Base-by-base conservation (phyloP, 1,139 yeast species). In the Hemisphaericaspora lyxosophila region DNA sequence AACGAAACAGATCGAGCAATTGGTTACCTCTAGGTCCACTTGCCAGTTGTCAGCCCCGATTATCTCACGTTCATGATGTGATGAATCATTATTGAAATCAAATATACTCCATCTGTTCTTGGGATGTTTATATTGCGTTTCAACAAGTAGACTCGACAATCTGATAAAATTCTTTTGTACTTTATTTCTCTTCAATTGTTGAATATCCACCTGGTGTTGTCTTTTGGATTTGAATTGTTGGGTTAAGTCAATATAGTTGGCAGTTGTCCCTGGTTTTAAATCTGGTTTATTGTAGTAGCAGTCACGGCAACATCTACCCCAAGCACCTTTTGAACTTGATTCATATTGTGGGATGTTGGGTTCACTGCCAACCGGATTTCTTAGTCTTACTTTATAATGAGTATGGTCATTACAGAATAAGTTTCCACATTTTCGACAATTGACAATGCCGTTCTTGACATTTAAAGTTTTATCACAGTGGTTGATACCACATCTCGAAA, bases 371-470 rank as follows among this genome's bases (percentile, higher is more conserved):
- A 40, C 44, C 0, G 62, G 53, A 79, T 87, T 43, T 54, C 56
- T 26, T 47, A 59, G 50, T 68, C 70, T 37, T 67, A 68, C 62
- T 67, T 76, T 70, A 52, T 69, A 79, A 36, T 67, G 60, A 3
- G 88, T 72, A 62, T 89, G 96, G 19, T 60, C 62, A 42, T 74
- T 73, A 55, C 96, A 88, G 54, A 62, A 87, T 15, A 88, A 59
- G 20, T 68, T 60, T 0, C 96, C 96, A 62, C 97, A 89, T 47
- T 67, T 74, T 15, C 85, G 60, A 54, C 90, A 83, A 51, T 82
- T 82, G 4, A 75, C 77, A 2, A 67, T 54, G 0, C 84, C 85
- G 47, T 68, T 71, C 41, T 70, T 70, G 28, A 74, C 70, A 36
- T 63, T 72, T 19, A 82, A 55, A 4, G 45, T 49, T 32, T 59